phyloP scores from a whole-genome alignment of 257 asterid genomes.

The Buddleja alternifolia region DNA sequence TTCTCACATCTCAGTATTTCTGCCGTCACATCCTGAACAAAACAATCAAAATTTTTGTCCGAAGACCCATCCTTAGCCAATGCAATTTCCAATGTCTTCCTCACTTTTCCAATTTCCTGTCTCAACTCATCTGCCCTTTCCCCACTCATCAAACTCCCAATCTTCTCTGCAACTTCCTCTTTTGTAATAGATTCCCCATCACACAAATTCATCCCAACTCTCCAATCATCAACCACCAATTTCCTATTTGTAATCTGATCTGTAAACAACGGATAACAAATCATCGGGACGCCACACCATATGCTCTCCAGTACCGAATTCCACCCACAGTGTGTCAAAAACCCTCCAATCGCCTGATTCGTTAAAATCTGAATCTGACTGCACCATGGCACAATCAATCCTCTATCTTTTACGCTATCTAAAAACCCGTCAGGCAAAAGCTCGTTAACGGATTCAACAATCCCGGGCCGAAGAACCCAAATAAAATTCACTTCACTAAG shows the following conservation, averaged over 20 bases:
- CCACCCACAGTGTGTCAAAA: constrained; percentile 85
- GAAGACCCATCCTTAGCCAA: constrained; percentile 54
- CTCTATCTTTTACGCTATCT: constrained; percentile 34
- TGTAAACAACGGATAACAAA: constrained; percentile 54
- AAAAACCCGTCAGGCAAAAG: constrained; percentile 49
- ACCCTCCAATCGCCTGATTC: constrained; percentile 60
- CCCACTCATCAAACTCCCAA: constrained; percentile 51
- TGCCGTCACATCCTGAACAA: constrained; percentile 46
- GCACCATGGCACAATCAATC: constrained; percentile 74
- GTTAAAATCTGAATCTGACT: constrained; percentile 49
- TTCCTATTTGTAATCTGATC: constrained; percentile 76
- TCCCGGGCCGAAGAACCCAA: constrained; percentile 50
- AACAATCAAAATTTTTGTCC: constrained; percentile 44
- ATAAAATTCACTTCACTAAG: constrained; percentile 49
- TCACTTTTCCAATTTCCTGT: constrained; percentile 35
- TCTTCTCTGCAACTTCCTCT: constrained; percentile 52
- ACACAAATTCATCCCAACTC: constrained; percentile 55
- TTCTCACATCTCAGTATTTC: constrained; percentile 27
- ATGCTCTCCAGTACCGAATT: constrained; percentile 64
- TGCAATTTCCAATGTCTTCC: constrained; percentile 42
- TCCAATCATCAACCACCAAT: constrained; percentile 80
- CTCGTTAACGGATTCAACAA: constrained; percentile 32
- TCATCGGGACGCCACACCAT: constrained; percentile 63
- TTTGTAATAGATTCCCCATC: constrained; percentile 37
- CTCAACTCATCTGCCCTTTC: constrained; percentile 36